Percentiles rank a stretch among this genome's conserved stretches.
Conservation (phyloP, 2,329 filamentous ascomycete species). For the Chrysosporium keratinophilum region DNA sequence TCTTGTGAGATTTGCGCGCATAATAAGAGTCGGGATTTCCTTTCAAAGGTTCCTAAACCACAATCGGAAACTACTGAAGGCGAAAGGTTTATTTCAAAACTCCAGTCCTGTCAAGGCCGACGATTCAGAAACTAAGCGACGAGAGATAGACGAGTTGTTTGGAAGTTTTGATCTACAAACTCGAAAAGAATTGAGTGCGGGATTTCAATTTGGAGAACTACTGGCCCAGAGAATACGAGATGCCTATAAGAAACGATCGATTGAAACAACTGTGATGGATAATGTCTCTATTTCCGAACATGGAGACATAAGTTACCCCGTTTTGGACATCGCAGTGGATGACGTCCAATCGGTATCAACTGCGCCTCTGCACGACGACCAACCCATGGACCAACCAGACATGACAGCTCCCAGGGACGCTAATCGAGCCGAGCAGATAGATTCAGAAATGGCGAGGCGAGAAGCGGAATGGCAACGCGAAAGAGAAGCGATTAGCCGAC, state of each 20-base stretch:
- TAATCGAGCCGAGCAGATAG: slow-evolving; percentile 4
- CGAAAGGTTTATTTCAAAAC: background rate
- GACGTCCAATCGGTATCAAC: background rate
- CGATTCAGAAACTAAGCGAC: slow-evolving; percentile 20
- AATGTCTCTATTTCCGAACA: background rate
- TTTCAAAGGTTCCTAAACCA: slow-evolving; percentile 26
- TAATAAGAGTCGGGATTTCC: slow-evolving; percentile 31
- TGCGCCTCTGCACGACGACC: background rate
- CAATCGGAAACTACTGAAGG: slow-evolving; percentile 2
- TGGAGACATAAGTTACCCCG: slow-evolving; percentile 1
- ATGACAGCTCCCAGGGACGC: background rate
- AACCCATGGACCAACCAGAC: background rate
- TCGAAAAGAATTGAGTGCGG: slow-evolving; percentile 33
- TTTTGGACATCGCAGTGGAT: background rate
- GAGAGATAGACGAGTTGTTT: slow-evolving; percentile 29
- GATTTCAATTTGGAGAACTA: slow-evolving; percentile 35
- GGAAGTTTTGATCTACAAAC: slow-evolving; percentile 30
- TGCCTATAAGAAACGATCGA: background rate
- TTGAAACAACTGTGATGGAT: background rate
- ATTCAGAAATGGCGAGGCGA: slow-evolving; percentile 23
- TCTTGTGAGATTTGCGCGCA: slow-evolving; percentile 24
- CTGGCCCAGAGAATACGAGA: slow-evolving; percentile 30
- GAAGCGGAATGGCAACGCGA: slow-evolving; percentile 38
- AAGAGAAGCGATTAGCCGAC: slow-evolving; percentile 35
- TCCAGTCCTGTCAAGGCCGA: slow-evolving; percentile 15